Conservation (phyloP, 108 stramenopile genomes). For the Cyclotella sp. region DNA sequence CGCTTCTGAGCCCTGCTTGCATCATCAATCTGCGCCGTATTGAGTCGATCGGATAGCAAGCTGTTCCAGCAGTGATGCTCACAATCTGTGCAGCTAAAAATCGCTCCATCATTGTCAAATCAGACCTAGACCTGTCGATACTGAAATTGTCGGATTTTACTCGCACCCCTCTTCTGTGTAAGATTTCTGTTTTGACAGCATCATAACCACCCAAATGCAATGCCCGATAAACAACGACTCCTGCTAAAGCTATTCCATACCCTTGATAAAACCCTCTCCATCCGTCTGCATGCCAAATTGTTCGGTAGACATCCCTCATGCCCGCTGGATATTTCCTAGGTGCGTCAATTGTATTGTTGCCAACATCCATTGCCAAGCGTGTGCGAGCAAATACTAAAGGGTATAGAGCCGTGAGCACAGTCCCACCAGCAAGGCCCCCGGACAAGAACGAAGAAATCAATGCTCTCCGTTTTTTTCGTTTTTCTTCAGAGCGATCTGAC, state of each 20-base stretch:
- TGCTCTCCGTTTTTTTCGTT: slow-evolving; percentile 54
- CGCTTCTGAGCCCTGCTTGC: slow-evolving; percentile 76
- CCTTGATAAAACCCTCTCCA: slow-evolving; percentile 95
- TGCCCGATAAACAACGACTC: slow-evolving; percentile 95
- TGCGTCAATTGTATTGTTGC: slow-evolving; percentile 55
- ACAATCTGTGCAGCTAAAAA: slow-evolving; percentile 91
- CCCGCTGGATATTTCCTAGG: slow-evolving; percentile 66
- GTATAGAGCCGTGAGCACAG: slow-evolving; percentile 94
- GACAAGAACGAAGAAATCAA: slow-evolving; percentile 78
- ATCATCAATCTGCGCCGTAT: slow-evolving; percentile 97
- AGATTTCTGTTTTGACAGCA: slow-evolving; percentile 83
- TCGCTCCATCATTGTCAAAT: slow-evolving; percentile 71
- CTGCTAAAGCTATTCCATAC: slow-evolving; percentile 92
- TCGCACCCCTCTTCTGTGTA: slow-evolving; percentile 46
- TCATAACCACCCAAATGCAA: slow-evolving; percentile 98
- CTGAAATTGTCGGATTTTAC: slow-evolving; percentile 33
- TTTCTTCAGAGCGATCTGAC: slow-evolving; percentile 46
- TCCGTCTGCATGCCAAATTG: slow-evolving; percentile 84
- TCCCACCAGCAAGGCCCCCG: slow-evolving; percentile 96
- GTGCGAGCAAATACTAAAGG: slow-evolving; percentile 97
- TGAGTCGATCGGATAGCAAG: slow-evolving; percentile 98
- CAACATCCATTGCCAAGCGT: slow-evolving; percentile 95
- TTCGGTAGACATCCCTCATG: slow-evolving; percentile 72
- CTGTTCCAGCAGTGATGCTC: slow-evolving; percentile 86
- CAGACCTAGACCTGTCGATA: slow-evolving; percentile 13